Evolutionary conservation across 495 filamentous ascomycete species (phyloP).

Genomic region (Xylaria cubensis): DNA sequence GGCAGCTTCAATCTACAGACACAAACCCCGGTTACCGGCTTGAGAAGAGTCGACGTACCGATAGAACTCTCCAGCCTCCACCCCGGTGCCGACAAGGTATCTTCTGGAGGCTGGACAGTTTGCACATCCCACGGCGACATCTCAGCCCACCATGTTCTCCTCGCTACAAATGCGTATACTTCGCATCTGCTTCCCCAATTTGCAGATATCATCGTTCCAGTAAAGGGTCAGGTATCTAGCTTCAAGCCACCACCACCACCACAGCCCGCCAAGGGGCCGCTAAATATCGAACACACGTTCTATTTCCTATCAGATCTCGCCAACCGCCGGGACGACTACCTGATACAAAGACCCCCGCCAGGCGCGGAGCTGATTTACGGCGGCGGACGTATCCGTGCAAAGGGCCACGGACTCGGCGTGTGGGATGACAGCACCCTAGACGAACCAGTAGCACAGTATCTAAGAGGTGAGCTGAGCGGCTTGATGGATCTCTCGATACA

Average conservation of each 20-base stretch:
- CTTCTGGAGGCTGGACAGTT: constrained; percentile 55
- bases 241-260: constrained; percentile 57
- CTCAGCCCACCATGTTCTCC: constrained; percentile 63
- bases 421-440: constrained; percentile 65
- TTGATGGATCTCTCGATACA: constrained; percentile 37
- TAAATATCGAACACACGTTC: constrained; percentile 60
- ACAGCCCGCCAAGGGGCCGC: constrained; percentile 33
- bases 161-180: constrained; percentile 82
- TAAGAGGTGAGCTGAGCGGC: constrained; percentile 50
- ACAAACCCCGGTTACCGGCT: constrained; percentile 66
- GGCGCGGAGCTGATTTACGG: constrained; percentile 69
- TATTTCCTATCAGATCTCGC: constrained; percentile 57
- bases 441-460: constrained; percentile 54
- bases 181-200: constrained; percentile 73
- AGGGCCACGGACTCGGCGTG: constrained; percentile 58
- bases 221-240: constrained; percentile 74
- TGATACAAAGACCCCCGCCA: constrained; percentile 67
- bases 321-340: constrained; percentile 69
- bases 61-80: constrained; percentile 24
- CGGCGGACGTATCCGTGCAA: constrained; percentile 61
- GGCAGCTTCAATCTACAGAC: constrained; percentile 74
- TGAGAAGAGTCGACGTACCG: constrained; percentile 36
- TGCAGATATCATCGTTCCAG: constrained; percentile 73
- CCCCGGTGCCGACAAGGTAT: constrained; percentile 21
- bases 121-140: constrained; percentile 69